phyloP scores from a whole-genome alignment of 1,284 basidiomycete genomes.

The Phylloboletellus chloephorus region DNA sequence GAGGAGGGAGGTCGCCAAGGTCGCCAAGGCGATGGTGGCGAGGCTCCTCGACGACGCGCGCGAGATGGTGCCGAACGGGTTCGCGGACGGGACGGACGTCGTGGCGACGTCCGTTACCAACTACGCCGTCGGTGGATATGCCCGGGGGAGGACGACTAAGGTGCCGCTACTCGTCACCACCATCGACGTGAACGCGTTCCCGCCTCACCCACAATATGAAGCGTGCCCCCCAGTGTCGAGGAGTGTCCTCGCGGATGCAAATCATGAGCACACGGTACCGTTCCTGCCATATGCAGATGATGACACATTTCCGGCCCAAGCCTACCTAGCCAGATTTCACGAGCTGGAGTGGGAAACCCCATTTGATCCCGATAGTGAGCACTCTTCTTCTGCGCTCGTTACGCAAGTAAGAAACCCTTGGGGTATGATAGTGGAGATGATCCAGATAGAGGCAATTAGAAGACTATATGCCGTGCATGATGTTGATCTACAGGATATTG shows the following conservation, averaged over 20 bases:
- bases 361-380: slow-evolving; percentile 49
- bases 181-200: slow-evolving; percentile 12
- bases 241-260: slow-evolving; percentile 39
- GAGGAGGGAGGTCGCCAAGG: slow-evolving; percentile 10
- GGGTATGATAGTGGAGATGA: slow-evolving; percentile 38
- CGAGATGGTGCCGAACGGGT: not conserved
- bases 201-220: slow-evolving; percentile 42
- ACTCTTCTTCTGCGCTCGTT: not conserved
- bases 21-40: slow-evolving; percentile 10
- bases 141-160: not conserved
- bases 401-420: not conserved
- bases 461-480: slow-evolving; percentile 32
- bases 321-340: slow-evolving; percentile 37
- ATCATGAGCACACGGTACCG: slow-evolving; percentile 37
- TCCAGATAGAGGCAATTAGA: slow-evolving; percentile 43
- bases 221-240: slow-evolving; percentile 42
- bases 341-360: slow-evolving; percentile 43
- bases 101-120: slow-evolving; percentile 10
- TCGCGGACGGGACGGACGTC: not conserved
- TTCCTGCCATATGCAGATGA: slow-evolving; percentile 58
- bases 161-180: slow-evolving; percentile 14
- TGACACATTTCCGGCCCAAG: slow-evolving; percentile 35
- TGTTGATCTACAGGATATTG: slow-evolving; percentile 31
- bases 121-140: not conserved
- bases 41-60: slow-evolving; percentile 6